These are phyloP conservation scores for Leccinum subgranulosum DNA, from an alignment of 768 basidiomycete genomes.

Conservation along the genomic window DNA sequence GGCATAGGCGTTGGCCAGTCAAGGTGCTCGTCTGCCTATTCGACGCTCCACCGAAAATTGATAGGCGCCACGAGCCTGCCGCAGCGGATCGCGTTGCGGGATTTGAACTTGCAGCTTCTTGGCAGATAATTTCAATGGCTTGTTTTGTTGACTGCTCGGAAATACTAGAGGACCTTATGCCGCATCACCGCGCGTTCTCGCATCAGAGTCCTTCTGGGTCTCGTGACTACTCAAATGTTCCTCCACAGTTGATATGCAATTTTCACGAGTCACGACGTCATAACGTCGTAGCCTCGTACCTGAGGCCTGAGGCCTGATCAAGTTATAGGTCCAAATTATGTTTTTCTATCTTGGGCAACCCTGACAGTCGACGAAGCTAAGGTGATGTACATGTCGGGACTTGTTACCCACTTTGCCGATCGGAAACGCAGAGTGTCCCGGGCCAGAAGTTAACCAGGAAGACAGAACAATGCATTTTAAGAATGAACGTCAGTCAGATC, in stretches of 20 bases:
- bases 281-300: background rate
- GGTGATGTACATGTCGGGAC: background rate
- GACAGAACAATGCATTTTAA: conserved; percentile 4
- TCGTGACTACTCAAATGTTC: background rate
- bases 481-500: conserved; percentile 31
- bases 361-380: background rate
- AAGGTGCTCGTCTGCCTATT: too few relatives aligned
- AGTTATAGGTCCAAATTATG: background rate
- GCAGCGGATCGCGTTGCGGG: background rate
- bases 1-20: too few relatives aligned
- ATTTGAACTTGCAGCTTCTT: background rate
- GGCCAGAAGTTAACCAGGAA: background rate
- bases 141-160: background rate
- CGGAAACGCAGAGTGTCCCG: background rate
- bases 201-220: background rate
- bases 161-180: background rate
- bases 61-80: background rate
- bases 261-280: background rate
- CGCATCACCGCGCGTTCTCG: background rate
- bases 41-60: too few relatives aligned
- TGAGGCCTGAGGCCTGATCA: background rate
- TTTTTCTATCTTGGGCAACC: background rate
- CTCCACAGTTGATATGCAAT: background rate
- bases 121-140: background rate
- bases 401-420: background rate